Conservation (phyloP, 371 early-diverging fungal genomes). For the Mortierella sp. region DNA sequence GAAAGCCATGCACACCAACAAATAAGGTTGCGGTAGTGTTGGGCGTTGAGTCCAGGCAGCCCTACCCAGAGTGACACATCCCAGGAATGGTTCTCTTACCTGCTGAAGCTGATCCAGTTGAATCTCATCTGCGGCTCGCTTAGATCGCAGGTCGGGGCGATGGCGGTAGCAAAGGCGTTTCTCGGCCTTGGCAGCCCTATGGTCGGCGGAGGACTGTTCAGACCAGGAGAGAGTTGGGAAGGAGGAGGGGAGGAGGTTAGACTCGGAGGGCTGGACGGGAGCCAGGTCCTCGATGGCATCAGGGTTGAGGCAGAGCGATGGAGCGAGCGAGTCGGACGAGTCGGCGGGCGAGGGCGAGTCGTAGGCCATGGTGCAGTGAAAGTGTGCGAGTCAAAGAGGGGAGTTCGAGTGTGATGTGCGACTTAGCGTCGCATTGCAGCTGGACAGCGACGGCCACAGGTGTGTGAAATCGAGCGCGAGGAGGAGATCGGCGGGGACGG, state of each 20-base stretch:
- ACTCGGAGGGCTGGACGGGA: constrained; percentile 33
- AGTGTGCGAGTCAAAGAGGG: neutral
- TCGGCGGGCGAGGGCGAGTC: constrained; percentile 42
- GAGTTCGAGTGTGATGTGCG: neutral
- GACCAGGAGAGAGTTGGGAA: constrained; percentile 53
- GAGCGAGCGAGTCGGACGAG: constrained; percentile 36
- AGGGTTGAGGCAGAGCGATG: constrained; percentile 48
- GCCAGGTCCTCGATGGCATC: constrained; percentile 51
- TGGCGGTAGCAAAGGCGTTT: constrained; percentile 54
- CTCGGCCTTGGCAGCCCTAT: constrained; percentile 21
- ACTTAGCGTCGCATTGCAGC: too few species aligned
- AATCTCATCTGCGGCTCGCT: constrained; percentile 41
- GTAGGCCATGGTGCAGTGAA: constrained; percentile 17
- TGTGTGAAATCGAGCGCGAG: too few species aligned
- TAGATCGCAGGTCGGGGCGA: constrained; percentile 45
- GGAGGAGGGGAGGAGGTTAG: constrained; percentile 25
- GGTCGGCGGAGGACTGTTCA: constrained; percentile 24
- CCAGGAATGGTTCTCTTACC: constrained; percentile 13
- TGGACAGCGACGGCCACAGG: too few species aligned
- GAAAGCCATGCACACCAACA: neutral
- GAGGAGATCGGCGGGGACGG: too few species aligned
- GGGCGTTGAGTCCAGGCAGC: too few species aligned
- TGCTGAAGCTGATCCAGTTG: constrained; percentile 40
- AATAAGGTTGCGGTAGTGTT: neutral
- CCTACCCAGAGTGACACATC: too few species aligned